Conservation (phyloP, 805 yeast genomes). For the Candida hispaniensis region DNA sequence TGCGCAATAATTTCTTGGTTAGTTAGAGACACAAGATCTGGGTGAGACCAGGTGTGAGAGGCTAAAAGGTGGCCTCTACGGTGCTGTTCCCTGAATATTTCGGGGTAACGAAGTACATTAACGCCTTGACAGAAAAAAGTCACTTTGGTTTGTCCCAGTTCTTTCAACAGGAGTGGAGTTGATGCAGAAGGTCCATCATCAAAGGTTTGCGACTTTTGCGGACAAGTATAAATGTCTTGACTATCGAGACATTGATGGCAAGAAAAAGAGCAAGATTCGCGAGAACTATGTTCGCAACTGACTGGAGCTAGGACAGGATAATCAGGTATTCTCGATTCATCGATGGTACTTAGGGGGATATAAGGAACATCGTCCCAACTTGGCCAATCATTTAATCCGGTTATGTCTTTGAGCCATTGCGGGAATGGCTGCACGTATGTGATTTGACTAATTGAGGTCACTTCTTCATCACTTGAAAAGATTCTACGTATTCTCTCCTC, state of each 20-base stretch:
- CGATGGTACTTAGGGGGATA: constrained; percentile 64
- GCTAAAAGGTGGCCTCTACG: constrained; percentile 68
- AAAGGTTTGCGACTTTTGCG: constrained; percentile 70
- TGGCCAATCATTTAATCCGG: constrained; percentile 77
- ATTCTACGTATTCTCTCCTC: too few relatives aligned
- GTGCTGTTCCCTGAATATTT: constrained; percentile 48
- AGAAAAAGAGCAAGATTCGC: constrained; percentile 68
- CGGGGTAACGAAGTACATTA: constrained; percentile 68
- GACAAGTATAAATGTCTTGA: constrained; percentile 72
- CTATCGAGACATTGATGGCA: constrained; percentile 66
- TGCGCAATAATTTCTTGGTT: constrained; percentile 83
- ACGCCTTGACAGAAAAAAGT: constrained; percentile 84
- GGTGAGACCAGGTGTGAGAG: constrained; percentile 89
- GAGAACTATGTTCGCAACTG: constrained; percentile 41
- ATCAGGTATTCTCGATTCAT: constrained; percentile 46
- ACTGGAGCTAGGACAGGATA: constrained; percentile 32
- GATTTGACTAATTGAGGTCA: too few relatives aligned
- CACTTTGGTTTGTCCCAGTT: constrained; percentile 40
- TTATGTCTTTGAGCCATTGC: constrained; percentile 61
- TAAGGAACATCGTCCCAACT: constrained; percentile 70
- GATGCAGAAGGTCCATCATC: constrained; percentile 88
- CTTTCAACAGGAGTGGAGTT: constrained; percentile 48
- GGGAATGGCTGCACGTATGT: constrained; percentile 48
- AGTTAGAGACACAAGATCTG: constrained; percentile 61
- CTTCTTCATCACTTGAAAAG: too few relatives aligned